Evolutionary conservation across 768 basidiomycete species (phyloP), one percentile per base, ranked within the genome.

Genomic region (Auriculariales sp.): DNA sequence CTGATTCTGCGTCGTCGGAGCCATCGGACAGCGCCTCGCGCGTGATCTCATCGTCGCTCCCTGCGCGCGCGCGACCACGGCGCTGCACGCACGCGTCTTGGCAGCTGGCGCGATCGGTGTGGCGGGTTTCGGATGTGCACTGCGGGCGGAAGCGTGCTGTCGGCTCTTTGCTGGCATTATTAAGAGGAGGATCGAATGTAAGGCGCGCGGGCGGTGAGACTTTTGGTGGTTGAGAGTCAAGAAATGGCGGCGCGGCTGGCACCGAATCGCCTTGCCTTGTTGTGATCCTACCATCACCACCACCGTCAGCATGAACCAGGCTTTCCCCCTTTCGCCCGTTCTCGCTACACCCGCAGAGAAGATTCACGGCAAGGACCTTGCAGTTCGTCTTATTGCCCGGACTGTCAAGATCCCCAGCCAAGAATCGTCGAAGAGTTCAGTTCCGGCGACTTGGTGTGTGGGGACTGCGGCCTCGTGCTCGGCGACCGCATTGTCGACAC

Each of bases 401-500:
- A 98, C 59, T 97, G 94, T 71, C 74, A 84, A 67, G 86, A 89
- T 61, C 87, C 89, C 50, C 86, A 87, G 59, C 91, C 92, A 12
- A 81, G 92, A 56, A 93, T 99, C 61, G 77, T 92, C 60, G 95
- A 99, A 71, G 91, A 98, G 71, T 98, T 94, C 68, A 87, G 89
- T 60, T 86, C 87, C 57, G 95, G 95, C 60, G 95, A 99, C 68
- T 79, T 98, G 62, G 95, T 98, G 57, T 91, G 93, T 70, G 84
- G 84, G 61, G 76, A 76, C 54, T 94, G 91, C 72, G 91, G 93
- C 51, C 73, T 97, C 57, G 92, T 99, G 57, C 70, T 98, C 55
- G 94, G 94, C 58, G 95, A 98, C 64, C 77, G 91, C 57, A 81
- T 99, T 48, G 93, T 98, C 28, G 95, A 99, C 67, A 98, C 95